phyloP scores from a whole-genome alignment of 495 filamentous ascomycete species.

The Aspergillus saccharolyticus region DNA sequence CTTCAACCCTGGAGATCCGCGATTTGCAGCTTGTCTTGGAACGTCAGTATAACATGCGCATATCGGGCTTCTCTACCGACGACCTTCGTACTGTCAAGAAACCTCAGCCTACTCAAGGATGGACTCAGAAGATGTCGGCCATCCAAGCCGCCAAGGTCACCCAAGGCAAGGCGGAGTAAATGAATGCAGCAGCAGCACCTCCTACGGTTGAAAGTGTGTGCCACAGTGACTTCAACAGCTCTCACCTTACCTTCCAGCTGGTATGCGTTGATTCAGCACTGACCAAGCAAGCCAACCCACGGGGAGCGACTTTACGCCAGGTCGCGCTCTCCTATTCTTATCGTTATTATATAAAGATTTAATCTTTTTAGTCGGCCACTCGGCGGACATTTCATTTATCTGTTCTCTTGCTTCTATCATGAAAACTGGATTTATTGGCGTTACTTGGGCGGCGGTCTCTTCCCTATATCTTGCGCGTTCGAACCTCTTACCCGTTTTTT shows the following conservation, averaged over 20 bases:
- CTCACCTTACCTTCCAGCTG: not conserved
- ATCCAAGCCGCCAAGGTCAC: slow-evolving; percentile 84
- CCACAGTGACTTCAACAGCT: not conserved
- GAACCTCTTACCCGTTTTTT: not conserved
- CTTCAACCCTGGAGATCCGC: slow-evolving; percentile 80
- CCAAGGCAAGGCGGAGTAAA: slow-evolving; percentile 41
- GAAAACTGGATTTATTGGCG: not conserved
- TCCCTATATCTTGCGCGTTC: not conserved
- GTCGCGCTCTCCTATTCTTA: not conserved
- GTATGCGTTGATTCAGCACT: not conserved
- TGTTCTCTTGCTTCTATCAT: not conserved
- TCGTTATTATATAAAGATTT: not conserved
- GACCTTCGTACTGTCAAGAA: slow-evolving; percentile 92
- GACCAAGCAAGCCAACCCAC: not conserved
- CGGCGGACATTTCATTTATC: not conserved
- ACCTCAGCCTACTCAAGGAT: slow-evolving; percentile 75
- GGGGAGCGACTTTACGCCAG: not conserved
- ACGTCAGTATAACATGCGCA: slow-evolving; percentile 95
- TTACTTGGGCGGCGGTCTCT: not conserved
- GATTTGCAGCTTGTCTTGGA: slow-evolving; percentile 94
- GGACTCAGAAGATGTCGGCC: slow-evolving; percentile 94
- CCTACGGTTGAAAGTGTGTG: not conserved
- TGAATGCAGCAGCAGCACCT: not conserved
- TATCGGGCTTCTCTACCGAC: slow-evolving; percentile 89
- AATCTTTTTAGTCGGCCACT: not conserved